Percentiles rank a stretch among this genome's conserved stretches.
Conservation (phyloP, 257 asterid species). For the Solanum chiquidenum region DNA sequence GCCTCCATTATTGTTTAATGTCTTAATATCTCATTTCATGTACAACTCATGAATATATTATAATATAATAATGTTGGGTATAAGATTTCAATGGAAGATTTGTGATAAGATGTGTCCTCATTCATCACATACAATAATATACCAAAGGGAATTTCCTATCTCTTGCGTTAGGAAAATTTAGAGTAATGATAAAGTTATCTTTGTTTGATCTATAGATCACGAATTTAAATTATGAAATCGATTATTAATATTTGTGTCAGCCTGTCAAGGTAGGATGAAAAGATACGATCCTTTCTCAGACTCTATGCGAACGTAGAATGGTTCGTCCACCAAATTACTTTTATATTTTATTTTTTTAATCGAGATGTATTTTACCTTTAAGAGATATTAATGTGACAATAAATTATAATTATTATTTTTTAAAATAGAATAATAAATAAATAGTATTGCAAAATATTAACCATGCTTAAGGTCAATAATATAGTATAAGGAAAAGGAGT, state of each 20-base stretch:
- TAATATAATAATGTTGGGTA: neutral
- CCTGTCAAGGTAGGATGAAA: rapidly evolving
- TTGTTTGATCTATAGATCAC: neutral
- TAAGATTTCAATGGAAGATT: neutral
- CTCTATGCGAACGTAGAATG: rapidly evolving
- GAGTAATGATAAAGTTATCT: neutral
- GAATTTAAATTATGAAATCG: rapidly evolving
- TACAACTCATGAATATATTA: neutral
- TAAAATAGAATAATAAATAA: neutral
- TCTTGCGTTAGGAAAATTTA: neutral
- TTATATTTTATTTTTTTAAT: too few species aligned
- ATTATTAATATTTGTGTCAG: rapidly evolving
- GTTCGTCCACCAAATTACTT: rapidly evolving
- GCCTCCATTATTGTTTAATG: neutral
- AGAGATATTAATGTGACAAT: rapidly evolving
- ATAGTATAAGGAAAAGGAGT: neutral
- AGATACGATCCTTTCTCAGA: rapidly evolving
- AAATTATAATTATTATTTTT: neutral
- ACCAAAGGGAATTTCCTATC: neutral
- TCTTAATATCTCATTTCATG: neutral
- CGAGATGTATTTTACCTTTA: too few species aligned
- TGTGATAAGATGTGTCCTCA: neutral
- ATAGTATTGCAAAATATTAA: neutral
- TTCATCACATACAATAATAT: neutral
- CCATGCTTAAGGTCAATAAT: neutral